Base-by-base conservation (phyloP, 257 asterid species). In the Solanum clarkiae region DNA sequence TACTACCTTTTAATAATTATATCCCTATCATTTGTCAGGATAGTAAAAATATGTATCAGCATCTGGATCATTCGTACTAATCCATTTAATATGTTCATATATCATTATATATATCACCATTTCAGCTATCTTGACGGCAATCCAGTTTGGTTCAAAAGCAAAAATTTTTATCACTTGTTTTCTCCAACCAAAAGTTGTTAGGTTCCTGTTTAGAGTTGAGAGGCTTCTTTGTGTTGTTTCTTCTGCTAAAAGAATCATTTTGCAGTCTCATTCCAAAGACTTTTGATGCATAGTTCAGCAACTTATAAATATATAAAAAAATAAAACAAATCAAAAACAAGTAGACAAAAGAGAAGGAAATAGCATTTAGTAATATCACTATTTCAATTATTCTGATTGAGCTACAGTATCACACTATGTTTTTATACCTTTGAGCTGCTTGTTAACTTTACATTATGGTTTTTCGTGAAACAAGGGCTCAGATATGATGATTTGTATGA, bases 401-500 rank as follows among this genome's bases (percentile, higher is more conserved):
- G 62, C 53, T 53, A 16, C 20, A 72, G 9, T 20, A 10, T 72
- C 20, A n/a, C 57, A 32, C 80, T 45, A 12, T 3, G 57, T 44
- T 72, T 56, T 45, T 72, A 45, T 44, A 56, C 36, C n/a, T 44
- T 72, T 72, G 80, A 72, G 56, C 49, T 79, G 49, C 65, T 79
- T 88, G 66, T 54, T 12, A 24, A 29, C 36, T 42, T 83, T 42
- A 12, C 11, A 45, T 74, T 69, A 40, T 85, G 29, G 57, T 86
- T n/a, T 86, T 79, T 71, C 77, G 81, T 69, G 47, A 53, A 26
- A 75, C 86, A 88, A 95, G 99, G 99, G 69, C 93, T 96, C 85
- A 89, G 99, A 17, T 90, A 93, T 47, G 99, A 96, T 87, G 99
- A 96, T 87, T 87, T 96, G 86, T 87, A 92, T 86, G 99, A 96